Percentiles rank a stretch among this genome's conserved stretches.
Conservation (phyloP, 106 monocot genomes). For the Dendrobium chrysotoxum region DNA sequence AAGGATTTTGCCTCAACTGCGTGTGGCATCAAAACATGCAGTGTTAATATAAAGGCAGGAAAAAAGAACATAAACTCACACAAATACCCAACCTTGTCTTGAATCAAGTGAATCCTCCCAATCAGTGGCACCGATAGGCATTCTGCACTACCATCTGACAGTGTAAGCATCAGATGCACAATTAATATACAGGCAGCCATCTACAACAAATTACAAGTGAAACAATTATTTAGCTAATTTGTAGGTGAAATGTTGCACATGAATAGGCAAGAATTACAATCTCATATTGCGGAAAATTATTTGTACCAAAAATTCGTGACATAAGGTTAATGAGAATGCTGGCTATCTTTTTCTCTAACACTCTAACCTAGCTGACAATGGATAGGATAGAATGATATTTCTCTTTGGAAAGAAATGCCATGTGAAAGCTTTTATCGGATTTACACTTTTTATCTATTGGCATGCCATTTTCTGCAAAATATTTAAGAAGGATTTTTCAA, state of each 20-base stretch:
- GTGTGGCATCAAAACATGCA: conserved; percentile 3
- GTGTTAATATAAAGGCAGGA: not conserved
- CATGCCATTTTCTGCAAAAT: not conserved
- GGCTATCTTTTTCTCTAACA: not conserved
- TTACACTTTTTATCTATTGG: too few species aligned
- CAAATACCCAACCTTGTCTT: conserved; percentile 33
- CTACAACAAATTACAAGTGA: conserved; percentile 21
- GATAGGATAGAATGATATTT: not conserved
- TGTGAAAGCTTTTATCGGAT: not conserved
- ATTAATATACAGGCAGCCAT: conserved; percentile 43
- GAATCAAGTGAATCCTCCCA: conserved; percentile 40
- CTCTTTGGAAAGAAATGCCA: not conserved
- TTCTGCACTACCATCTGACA: conserved; percentile 37
- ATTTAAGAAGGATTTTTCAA: not conserved
- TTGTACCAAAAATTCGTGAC: not conserved
- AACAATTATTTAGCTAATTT: not conserved
- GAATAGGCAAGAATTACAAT: not conserved
- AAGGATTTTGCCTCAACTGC: conserved; percentile 63
- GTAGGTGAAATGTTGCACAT: too few species aligned
- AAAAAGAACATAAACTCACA: not conserved
- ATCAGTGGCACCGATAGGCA: conserved; percentile 67
- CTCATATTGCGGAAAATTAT: not conserved
- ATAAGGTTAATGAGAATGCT: not conserved
- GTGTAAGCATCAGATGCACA: conserved; percentile 53
- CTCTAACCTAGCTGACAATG: not conserved